Evolutionary conservation across 768 basidiomycete genomes (phyloP), one percentile per base, ranked within the genome.

Genomic region (Boletus sp.): DNA sequence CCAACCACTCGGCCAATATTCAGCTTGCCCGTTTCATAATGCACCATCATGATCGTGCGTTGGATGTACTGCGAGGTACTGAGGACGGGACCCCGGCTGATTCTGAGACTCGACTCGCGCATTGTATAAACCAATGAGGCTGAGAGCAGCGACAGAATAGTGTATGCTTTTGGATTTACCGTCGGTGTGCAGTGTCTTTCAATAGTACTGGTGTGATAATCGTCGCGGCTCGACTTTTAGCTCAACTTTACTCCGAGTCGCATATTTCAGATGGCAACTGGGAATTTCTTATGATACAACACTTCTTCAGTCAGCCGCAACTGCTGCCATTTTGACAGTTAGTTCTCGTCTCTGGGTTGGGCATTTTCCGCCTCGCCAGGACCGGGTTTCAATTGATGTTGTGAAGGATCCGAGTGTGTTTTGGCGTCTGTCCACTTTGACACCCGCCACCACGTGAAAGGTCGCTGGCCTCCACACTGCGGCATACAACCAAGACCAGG

Each of bases 21-120:
- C 68, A 66, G 41, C 53, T 73, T 4, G 61, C 72, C 7, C 67
- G 64, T 38, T 54, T 76, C 21, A 62, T 69, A 51, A 62, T 63
- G 55, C 71, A 59, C 21, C 73, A 69, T 59, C 71, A 66, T 50
- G 59, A 58, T 7, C 63, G 55, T 34, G 67, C 61, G 44, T 47
- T 50, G 58, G 68, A 63, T 42, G 42, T 61, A 34, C 56, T 62
- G 48, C 71, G 56, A 37, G 32, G 51, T 51, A 49, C 40, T 25
- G 71, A 64, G 39, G 69, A 64, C 5, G 60, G 42, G 35, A 54
- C 52, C 19, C 47, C 55, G 41, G 61, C 53, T 51, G 72, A 72
- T 53, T 41, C 59, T 58, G 74, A 62, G 29, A 34, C 30, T 45
- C 69, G 50, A 35, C 35, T 71, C 27, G 29, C 60, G 21, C 62